phyloP scores from a whole-genome alignment of 2,329 filamentous ascomycete species.

The Ophiostoma angusticollis region DNA sequence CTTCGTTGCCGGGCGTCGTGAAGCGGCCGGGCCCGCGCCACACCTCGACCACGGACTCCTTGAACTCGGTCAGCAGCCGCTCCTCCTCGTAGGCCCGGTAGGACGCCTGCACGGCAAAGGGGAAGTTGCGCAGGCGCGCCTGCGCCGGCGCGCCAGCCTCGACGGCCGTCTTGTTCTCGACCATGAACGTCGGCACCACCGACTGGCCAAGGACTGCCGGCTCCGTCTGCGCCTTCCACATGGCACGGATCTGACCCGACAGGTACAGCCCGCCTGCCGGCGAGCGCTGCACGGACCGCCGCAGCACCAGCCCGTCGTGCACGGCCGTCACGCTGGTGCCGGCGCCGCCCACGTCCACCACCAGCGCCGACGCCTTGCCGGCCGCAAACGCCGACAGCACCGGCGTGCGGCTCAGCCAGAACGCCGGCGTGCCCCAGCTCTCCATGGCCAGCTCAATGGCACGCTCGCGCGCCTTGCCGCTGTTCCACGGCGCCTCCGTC shows the following conservation, averaged over 20 bases:
- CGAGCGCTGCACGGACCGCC: conserved; percentile 77
- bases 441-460: conserved; percentile 95
- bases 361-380: conserved; percentile 84
- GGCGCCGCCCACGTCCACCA: conserved; percentile 82
- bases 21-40: conserved; percentile 74
- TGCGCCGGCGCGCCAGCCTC: conserved; percentile 74
- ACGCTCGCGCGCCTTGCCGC: conserved; percentile 77
- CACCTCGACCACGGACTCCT: conserved; percentile 90
- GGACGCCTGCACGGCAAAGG: conserved; percentile 47
- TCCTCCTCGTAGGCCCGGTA: conserved; percentile 84
- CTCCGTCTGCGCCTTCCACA: conserved; percentile 45
- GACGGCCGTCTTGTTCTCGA: conserved; percentile 77
- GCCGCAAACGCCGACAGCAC: conserved; percentile 85
- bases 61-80: conserved; percentile 86
- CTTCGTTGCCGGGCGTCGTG: conserved; percentile 55
- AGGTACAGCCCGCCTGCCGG: conserved; percentile 81
- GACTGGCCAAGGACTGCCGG: conserved; percentile 59
- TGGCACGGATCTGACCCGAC: conserved; percentile 70
- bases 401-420: conserved; percentile 81
- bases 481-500: conserved; percentile 91
- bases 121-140: conserved; percentile 59
- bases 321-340: conserved; percentile 83
- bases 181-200: conserved; percentile 65
- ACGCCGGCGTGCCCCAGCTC: conserved; percentile 87
- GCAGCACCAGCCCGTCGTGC: conserved; percentile 87